A percentile compares a stretch with the other conserved stretches of the same genome.
Evolutionary conservation across 345 rosid genomes (phyloP).

Genomic region (Euphorbia tirucalli): DNA sequence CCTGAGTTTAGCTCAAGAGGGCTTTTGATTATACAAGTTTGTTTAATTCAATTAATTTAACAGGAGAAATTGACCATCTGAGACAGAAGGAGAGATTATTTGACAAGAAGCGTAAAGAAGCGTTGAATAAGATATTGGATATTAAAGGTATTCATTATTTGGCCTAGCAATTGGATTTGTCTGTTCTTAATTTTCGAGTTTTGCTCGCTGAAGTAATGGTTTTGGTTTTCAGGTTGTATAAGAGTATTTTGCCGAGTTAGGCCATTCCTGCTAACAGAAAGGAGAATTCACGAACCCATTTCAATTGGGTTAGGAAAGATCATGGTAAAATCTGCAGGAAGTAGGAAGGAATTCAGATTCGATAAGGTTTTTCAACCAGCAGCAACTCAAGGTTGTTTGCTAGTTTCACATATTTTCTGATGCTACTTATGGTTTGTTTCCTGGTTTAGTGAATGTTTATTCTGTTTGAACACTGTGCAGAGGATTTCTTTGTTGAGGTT

Average conservation of each 20-base stretch:
- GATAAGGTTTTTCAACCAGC: conserved; percentile 68
- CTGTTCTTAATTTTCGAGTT: not conserved
- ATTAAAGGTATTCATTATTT: conserved; percentile 53
- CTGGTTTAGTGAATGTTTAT: conserved; percentile 34
- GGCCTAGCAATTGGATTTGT: conserved; percentile 1
- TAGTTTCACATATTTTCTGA: not conserved
- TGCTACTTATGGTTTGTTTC: conserved; percentile 1
- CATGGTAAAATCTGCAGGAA: conserved; percentile 50
- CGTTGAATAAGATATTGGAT: conserved; percentile 68
- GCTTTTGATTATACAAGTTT: not conserved
- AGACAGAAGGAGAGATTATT: conserved; percentile 56
- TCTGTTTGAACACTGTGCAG: conserved; percentile 55
- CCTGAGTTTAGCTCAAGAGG: not conserved
- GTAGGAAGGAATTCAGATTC: conserved; percentile 62
- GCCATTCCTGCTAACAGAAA: conserved; percentile 45
- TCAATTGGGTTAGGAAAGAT: conserved; percentile 43
- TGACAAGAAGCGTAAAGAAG: conserved; percentile 57
- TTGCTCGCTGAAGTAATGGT: not conserved
- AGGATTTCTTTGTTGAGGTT: conserved; percentile 72
- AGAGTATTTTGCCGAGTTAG: conserved; percentile 84
- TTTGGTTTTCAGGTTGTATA: conserved; percentile 63
- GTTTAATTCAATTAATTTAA: conserved; percentile 23
- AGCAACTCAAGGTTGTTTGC: conserved; percentile 70
- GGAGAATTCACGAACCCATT: conserved; percentile 49
- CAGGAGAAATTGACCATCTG: conserved; percentile 57